Conservation (phyloP, 2,329 filamentous ascomycete genomes). For the Aureobasidium pullulans region DNA sequence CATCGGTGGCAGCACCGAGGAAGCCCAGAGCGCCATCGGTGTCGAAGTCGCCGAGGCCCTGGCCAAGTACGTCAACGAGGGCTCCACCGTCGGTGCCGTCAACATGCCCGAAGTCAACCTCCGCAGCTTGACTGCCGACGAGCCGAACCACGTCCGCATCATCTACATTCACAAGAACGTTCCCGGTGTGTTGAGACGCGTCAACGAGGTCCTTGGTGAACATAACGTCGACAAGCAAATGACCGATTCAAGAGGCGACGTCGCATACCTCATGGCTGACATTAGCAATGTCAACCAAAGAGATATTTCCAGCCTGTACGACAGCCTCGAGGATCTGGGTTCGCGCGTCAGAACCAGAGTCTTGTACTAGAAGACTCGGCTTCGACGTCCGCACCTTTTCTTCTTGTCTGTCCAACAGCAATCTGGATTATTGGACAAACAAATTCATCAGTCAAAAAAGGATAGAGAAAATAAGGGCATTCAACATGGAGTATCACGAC, state of each 20-base stretch:
- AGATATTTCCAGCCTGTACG: constrained; percentile 80
- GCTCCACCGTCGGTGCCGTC: constrained; percentile 81
- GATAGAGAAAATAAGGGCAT: constrained; percentile 2
- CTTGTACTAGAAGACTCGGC: constrained; percentile 31
- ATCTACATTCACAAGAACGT: constrained; percentile 97
- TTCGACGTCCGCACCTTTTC: background rate
- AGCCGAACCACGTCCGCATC: constrained; percentile 78
- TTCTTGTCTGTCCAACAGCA: background rate
- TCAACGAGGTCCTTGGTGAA: constrained; percentile 88
- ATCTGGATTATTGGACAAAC: too few relatives aligned
- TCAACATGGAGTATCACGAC: constrained; percentile 12
- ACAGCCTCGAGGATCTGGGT: constrained; percentile 67
- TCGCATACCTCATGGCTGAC: constrained; percentile 96
- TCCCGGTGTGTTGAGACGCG: constrained; percentile 85
- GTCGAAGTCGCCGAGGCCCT: constrained; percentile 84
- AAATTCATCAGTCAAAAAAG: background rate
- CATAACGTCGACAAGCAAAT: constrained; percentile 99
- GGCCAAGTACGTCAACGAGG: constrained; percentile 92
- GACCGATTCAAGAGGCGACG: constrained; percentile 87
- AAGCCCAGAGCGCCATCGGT: constrained; percentile 93
- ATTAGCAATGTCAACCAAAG: constrained; percentile 75
- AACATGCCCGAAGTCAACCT: constrained; percentile 95
- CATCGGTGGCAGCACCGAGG: constrained; percentile 95
- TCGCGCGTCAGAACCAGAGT: constrained; percentile 41
- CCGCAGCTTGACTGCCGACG: constrained; percentile 81